These are phyloP conservation scores for Pseudevernia furfuracea DNA, from an alignment of 495 filamentous ascomycete genomes.

Conservation along the genomic window DNA sequence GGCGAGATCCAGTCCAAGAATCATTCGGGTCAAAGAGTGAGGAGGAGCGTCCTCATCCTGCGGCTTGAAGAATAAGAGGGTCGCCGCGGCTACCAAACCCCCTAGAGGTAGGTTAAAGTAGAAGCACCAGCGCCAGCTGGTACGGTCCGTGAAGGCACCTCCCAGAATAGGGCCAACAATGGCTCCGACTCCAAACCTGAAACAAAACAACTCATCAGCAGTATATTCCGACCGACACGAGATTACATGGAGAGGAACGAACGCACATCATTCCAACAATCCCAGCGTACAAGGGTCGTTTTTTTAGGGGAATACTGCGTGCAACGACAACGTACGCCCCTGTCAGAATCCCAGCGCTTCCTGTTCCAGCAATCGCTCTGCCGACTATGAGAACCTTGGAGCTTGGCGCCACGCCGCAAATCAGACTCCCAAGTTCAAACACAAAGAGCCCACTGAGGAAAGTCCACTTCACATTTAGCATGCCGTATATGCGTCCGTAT, in stretches of 20 bases:
- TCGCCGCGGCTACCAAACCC: constrained; percentile 37
- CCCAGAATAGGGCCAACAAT: constrained; percentile 50
- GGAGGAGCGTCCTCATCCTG: background rate
- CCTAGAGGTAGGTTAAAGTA: constrained; percentile 59
- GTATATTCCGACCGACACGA: background rate
- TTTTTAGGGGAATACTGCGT: constrained; percentile 37
- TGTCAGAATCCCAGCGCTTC: constrained; percentile 41
- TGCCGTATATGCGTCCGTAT: constrained; percentile 39
- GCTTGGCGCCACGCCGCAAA: constrained; percentile 37
- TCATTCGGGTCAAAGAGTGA: background rate
- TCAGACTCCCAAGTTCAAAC: constrained; percentile 40
- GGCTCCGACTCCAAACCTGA: constrained; percentile 26
- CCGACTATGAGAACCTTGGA: constrained; percentile 40
- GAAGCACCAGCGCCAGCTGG: constrained; percentile 52
- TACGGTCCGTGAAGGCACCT: constrained; percentile 49
- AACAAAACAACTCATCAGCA: background rate
- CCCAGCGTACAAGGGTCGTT: constrained; percentile 31
- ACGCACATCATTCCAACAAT: constrained; percentile 13
- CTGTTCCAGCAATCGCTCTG: constrained; percentile 39
- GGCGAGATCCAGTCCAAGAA: background rate
- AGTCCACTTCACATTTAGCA: constrained; percentile 37
- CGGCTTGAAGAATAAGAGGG: background rate
- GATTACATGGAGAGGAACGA: background rate
- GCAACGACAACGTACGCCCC: constrained; percentile 48
- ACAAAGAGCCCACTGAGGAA: constrained; percentile 34